phyloP scores from a whole-genome alignment of 2,329 filamentous ascomycete species.

The Exophiala viscosa region DNA sequence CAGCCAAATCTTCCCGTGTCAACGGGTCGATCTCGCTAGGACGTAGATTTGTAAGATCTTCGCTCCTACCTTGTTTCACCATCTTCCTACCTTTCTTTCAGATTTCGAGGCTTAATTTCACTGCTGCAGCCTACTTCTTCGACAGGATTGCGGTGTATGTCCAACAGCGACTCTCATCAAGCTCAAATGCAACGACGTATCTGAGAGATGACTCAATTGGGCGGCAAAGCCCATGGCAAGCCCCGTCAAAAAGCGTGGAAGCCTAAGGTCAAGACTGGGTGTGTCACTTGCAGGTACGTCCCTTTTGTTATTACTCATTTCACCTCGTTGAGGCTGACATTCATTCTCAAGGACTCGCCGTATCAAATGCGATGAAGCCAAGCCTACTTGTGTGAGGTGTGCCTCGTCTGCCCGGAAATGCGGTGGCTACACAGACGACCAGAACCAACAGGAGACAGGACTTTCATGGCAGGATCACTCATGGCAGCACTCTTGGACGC shows the following conservation, averaged over 20 bases:
- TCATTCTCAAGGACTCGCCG: not conserved
- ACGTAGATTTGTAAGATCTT: too few species aligned
- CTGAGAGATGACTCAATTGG: not conserved
- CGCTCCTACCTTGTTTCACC: too few species aligned
- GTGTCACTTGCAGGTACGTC: slow-evolving; percentile 5
- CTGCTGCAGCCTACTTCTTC: too few species aligned
- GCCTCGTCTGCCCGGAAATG: slow-evolving; percentile 4
- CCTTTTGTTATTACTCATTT: not conserved
- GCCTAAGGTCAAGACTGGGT: slow-evolving; percentile 9
- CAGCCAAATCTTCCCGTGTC: too few species aligned
- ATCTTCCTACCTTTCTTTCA: too few species aligned
- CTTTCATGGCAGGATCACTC: slow-evolving; percentile 6
- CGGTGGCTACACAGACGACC: slow-evolving; percentile 3
- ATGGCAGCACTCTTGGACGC: slow-evolving; percentile 11
- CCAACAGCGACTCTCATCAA: too few species aligned
- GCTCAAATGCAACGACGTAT: not conserved
- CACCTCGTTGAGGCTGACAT: not conserved
- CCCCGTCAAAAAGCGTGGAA: slow-evolving; percentile 2
- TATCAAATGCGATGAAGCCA: slow-evolving; percentile 11
- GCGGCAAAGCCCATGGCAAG: not conserved
- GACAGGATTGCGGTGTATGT: too few species aligned
- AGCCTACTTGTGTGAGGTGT: slow-evolving; percentile 7
- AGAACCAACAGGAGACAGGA: not conserved
- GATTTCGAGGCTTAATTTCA: too few species aligned
- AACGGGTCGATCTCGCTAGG: too few species aligned